A percentile compares a stretch with the other conserved stretches of the same genome.
phyloP scores from a whole-genome alignment of 2,329 filamentous ascomycete species.

The Botrytis pseudocinerea region DNA sequence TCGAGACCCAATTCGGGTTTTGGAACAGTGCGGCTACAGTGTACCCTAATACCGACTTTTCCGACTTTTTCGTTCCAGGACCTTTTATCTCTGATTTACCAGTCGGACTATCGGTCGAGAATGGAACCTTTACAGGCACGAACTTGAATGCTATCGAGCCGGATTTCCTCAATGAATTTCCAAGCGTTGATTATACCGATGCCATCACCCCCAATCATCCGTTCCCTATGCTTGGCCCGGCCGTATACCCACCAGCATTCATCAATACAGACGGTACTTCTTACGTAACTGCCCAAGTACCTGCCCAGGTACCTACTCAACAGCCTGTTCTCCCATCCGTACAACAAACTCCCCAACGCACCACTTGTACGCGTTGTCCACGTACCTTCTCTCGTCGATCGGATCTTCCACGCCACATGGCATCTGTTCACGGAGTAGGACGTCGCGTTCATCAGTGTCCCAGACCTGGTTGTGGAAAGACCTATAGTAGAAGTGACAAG shows the following conservation, averaged over 20 bases:
- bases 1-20: neutral
- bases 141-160: neutral
- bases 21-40: fast-evolving
- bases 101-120: fast-evolving
- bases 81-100: neutral
- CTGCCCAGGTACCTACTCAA: neutral
- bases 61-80: neutral
- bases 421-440: neutral
- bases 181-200: neutral
- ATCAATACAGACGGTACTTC: neutral
- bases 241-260: neutral
- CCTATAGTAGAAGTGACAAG: neutral
- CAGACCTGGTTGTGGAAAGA: neutral
- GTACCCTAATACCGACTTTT: fast-evolving
- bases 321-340: neutral
- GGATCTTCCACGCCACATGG: neutral
- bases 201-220: fast-evolving
- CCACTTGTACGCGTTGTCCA: neutral
- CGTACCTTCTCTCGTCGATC: neutral
- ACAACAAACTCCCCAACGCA: neutral
- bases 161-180: neutral
- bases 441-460: neutral
- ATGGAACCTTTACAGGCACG: fast-evolving
- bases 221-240: neutral
- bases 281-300: fast-evolving